Evolutionary conservation across 2,329 filamentous ascomycete species (phyloP).

Genomic region (Conoideocrella luteorostrata): DNA sequence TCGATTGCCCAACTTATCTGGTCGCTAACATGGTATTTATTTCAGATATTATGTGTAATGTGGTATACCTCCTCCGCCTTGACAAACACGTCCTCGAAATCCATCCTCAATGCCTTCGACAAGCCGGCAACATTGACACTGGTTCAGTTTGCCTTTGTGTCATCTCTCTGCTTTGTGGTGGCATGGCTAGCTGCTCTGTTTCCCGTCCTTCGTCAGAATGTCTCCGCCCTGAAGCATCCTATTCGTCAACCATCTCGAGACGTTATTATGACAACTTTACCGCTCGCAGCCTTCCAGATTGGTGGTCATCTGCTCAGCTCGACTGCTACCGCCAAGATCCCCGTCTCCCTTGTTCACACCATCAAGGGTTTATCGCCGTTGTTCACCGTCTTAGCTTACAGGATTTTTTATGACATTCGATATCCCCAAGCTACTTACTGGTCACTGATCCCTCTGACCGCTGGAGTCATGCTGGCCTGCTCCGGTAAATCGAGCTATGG

Average conservation of each 20-base stretch:
- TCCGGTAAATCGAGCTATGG: slow-evolving; percentile 73
- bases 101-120: slow-evolving; percentile 85
- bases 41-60: slow-evolving; percentile 71
- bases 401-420: slow-evolving; percentile 78
- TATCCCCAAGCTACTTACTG: slow-evolving; percentile 85
- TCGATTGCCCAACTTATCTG: no score
- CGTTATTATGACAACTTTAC: slow-evolving; percentile 81
- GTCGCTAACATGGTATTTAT: slow-evolving; percentile 17
- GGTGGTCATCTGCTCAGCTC: slow-evolving; percentile 90
- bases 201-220: slow-evolving; percentile 59
- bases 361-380: slow-evolving; percentile 96
- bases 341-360: slow-evolving; percentile 93
- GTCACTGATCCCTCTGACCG: slow-evolving; percentile 81
- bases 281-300: slow-evolving; percentile 87
- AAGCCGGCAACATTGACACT: slow-evolving; percentile 89
- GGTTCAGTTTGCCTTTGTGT: slow-evolving; percentile 90
- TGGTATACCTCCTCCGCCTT: slow-evolving; percentile 96
- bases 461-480: slow-evolving; percentile 94
- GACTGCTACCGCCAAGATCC: slow-evolving; percentile 88
- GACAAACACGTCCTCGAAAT: slow-evolving; percentile 96
- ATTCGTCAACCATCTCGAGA: slow-evolving; percentile 76
- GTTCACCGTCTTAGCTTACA: slow-evolving; percentile 91
- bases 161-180: slow-evolving; percentile 75
- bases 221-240: slow-evolving; percentile 77
- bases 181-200: slow-evolving; percentile 70